These are phyloP conservation scores for Ceratobasidium sp. DNA, from an alignment of 1,284 basidiomycete species.

Conservation along the genomic window DNA sequence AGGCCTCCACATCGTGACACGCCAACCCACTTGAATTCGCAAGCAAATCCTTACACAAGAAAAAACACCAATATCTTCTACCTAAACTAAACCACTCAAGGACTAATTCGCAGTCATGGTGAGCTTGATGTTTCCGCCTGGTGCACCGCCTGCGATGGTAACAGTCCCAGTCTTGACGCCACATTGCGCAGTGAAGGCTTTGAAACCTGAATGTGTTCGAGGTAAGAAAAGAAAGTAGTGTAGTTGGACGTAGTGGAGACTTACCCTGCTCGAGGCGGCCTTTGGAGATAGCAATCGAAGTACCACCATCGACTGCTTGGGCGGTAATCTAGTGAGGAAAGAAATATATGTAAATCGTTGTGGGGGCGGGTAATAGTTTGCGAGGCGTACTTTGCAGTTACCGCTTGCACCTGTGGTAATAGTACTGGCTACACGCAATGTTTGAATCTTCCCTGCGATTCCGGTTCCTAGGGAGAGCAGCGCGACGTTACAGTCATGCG, in stretches of 20 bases:
- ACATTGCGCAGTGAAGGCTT: neutral
- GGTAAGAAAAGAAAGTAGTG: neutral
- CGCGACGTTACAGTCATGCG: constrained; percentile 7
- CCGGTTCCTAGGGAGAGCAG: neutral
- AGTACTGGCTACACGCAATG: neutral
- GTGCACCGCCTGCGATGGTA: constrained; percentile 9
- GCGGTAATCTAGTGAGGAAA: neutral
- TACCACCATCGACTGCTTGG: neutral
- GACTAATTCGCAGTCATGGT: constrained; percentile 2
- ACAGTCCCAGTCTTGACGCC: neutral
- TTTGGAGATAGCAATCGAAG: constrained; percentile 1
- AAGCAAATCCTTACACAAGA: no score
- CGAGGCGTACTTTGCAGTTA: neutral
- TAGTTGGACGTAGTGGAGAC: neutral
- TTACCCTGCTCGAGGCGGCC: constrained; percentile 13
- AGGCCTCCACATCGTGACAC: no score
- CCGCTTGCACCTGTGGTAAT: neutral
- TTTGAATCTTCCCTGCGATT: constrained; percentile 8
- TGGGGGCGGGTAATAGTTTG: no score
- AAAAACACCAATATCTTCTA: no score
- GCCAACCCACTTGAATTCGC: no score
- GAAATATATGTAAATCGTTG: neutral
- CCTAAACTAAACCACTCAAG: no score
- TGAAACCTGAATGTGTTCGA: neutral
- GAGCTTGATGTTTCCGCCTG: constrained; percentile 5